Base-by-base conservation (phyloP, 169 alveolate genomes). In the Plasmodium yoelii region DNA sequence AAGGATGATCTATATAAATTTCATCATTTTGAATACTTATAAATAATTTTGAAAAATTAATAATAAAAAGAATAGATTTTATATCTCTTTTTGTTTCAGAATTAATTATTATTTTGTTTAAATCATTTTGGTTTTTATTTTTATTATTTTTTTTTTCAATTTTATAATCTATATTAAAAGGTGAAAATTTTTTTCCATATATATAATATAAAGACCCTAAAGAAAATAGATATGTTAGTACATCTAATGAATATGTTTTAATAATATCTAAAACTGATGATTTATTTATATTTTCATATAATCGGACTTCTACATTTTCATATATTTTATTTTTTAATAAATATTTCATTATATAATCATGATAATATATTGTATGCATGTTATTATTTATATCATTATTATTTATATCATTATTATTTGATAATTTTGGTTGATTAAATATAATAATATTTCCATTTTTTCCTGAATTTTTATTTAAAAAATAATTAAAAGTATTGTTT, bases 281-380 rank as follows among this genome's bases (percentile, higher is more conserved):
- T 34, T 69, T 84, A 6, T 57, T 8, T 53, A 56, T 19, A 46
- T 44, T 84, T 0, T 84, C 91, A 18, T 84, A 86, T 10, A 84
- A 13, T 69, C 26, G 18, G 5, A 84, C 46, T 24, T 84, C 87
- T 28, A 84, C 67, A 57, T 84, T 42, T 84, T 84, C 91, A 15
- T 84, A 84, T 5, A 55, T 7, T 64, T 69, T 68, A 57, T 84
- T 84, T 84, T 84, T 84, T 4, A 84, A 34, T 10, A 84, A n/a
- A 69, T 68, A 84, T 22, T 69, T 69, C 91, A 84, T 69, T 12
- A 84, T 68, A 49, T 69, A 84, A 22, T 84, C 91, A 57, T 67
- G 68, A 19, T 84, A 84, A 57, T 68, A 84, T 12, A 70, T 47
- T 46, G 86, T 69, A 13, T 84, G 59, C 46, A 69, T 26, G 5